Percentiles rank a stretch among this genome's conserved stretches.
Conservation (phyloP, 2,329 filamentous ascomycete genomes). For the Xylariaceae sp. region DNA sequence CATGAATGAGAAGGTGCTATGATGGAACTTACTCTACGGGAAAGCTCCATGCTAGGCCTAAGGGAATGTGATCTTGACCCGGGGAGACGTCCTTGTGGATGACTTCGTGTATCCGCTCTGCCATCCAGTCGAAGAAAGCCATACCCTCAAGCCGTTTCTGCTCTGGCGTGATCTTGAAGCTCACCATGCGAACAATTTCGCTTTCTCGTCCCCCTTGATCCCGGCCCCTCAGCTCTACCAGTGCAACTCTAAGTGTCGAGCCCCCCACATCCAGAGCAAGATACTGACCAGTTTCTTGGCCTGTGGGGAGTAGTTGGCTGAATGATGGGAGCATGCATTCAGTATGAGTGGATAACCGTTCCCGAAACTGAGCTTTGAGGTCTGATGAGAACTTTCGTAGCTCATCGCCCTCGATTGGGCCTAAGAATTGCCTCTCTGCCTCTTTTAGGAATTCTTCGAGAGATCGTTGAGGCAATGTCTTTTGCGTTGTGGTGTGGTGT, state of each 20-base stretch:
- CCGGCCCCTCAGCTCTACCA: constrained; percentile 55
- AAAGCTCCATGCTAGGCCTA: constrained; percentile 66
- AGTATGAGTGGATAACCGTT: constrained; percentile 46
- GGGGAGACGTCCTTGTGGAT: constrained; percentile 40
- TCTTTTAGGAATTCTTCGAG: constrained; percentile 53
- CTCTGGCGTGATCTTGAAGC: constrained; percentile 51
- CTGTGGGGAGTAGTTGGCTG: constrained; percentile 59
- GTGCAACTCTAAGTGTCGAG: constrained; percentile 60
- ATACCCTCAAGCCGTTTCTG: constrained; percentile 55
- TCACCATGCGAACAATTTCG: constrained; percentile 50
- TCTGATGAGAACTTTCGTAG: constrained; percentile 42
- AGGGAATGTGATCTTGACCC: constrained; percentile 42
- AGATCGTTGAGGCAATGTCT: constrained; percentile 20
- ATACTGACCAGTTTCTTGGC: constrained; percentile 54
- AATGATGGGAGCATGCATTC: constrained; percentile 64
- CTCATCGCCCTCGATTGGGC: constrained; percentile 41
- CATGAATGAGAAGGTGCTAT: not conserved
- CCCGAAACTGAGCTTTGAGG: constrained; percentile 52
- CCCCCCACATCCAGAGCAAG: constrained; percentile 66
- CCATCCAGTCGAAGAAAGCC: constrained; percentile 67
- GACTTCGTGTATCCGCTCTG: constrained; percentile 53
- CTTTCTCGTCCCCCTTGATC: constrained; percentile 36
- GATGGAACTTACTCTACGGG: constrained; percentile 57
- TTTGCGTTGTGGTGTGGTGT: constrained; percentile 1
- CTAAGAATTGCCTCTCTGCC: constrained; percentile 48